Conservation (phyloP, 2,329 filamentous ascomycete genomes). For the Colletotrichum sp. region DNA sequence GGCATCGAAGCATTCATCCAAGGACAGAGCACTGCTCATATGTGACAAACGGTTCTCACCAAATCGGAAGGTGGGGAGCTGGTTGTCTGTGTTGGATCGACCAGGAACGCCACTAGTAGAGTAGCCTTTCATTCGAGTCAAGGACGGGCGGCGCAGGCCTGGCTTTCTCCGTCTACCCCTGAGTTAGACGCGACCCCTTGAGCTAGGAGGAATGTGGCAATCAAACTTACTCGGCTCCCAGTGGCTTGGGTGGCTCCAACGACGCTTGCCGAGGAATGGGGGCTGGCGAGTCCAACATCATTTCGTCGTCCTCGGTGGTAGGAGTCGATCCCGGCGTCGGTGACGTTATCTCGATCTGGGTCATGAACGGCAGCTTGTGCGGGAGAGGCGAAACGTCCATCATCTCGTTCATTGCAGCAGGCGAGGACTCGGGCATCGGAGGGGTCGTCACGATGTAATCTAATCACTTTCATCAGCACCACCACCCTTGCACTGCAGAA, state of each 20-base stretch:
- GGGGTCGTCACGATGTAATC: conserved; percentile 80
- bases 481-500: background rate
- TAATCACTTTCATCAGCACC: conserved; percentile 37
- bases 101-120: conserved; percentile 70
- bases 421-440: conserved; percentile 82
- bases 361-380: conserved; percentile 77
- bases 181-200: conserved; percentile 18
- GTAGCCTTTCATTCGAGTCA: conserved; percentile 76
- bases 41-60: conserved; percentile 34
- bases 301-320: conserved; percentile 50
- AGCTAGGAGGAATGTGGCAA: background rate
- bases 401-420: conserved; percentile 71
- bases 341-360: conserved; percentile 71
- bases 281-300: conserved; percentile 63
- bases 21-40: conserved; percentile 62
- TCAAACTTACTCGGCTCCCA: conserved; percentile 57
- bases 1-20: conserved; percentile 79
- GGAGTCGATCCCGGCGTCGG: conserved; percentile 67
- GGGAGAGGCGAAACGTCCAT: conserved; percentile 96
- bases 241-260: conserved; percentile 53
- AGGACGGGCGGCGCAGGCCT: conserved; percentile 73
- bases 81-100: conserved; percentile 65
- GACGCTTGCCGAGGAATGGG: conserved; percentile 50
- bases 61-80: conserved; percentile 78
- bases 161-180: conserved; percentile 66